These are phyloP conservation scores for Colletotrichum scovillei DNA, from an alignment of 2,329 filamentous ascomycete species.

Conservation along the genomic window DNA sequence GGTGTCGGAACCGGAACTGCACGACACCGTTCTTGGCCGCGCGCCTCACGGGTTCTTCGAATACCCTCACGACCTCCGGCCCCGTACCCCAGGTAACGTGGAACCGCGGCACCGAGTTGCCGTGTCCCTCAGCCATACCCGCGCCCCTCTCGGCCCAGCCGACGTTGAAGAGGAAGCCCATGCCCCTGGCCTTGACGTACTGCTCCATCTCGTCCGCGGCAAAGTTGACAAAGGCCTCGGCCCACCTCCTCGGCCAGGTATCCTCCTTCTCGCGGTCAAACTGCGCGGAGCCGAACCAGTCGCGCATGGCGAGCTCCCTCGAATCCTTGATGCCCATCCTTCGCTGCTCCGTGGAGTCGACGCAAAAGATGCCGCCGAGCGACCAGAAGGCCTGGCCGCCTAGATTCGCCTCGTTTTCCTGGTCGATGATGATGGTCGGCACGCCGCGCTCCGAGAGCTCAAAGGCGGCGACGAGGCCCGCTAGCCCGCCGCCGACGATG, in stretches of 20 bases:
- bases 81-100: conserved; percentile 72
- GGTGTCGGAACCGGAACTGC: conserved; percentile 66
- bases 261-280: conserved; percentile 69
- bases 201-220: conserved; percentile 68
- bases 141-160: conserved; percentile 72
- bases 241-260: conserved; percentile 69
- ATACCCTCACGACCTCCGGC: conserved; percentile 68
- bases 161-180: conserved; percentile 65
- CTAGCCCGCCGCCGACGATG: conserved; percentile 67
- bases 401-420: conserved; percentile 66
- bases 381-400: conserved; percentile 75
- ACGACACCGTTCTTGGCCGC: conserved; percentile 65
- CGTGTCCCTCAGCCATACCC: conserved; percentile 66
- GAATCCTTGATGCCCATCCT: conserved; percentile 69
- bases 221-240: conserved; percentile 73
- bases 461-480: conserved; percentile 69
- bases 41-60: conserved; percentile 64
- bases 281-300: conserved; percentile 68
- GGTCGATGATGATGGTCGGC: conserved; percentile 65
- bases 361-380: conserved; percentile 70
- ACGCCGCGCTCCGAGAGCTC: conserved; percentile 64
- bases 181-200: conserved; percentile 65
- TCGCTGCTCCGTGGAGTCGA: conserved; percentile 67
- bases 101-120: conserved; percentile 72
- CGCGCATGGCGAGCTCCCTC: conserved; percentile 66